phyloP scores from a whole-genome alignment of 257 asterid genomes.

The Fraxinus pennsylvanica region DNA sequence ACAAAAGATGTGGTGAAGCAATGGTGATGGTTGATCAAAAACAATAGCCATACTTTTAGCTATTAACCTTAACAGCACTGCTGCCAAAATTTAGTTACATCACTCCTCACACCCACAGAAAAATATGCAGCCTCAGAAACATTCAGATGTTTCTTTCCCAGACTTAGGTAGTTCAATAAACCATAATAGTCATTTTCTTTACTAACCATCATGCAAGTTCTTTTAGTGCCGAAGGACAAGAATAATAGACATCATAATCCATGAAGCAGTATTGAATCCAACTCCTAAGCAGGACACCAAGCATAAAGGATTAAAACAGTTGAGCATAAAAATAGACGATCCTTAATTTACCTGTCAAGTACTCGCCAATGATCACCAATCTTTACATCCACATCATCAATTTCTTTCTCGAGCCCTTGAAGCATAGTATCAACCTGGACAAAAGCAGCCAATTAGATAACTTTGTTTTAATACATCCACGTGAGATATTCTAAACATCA shows the following conservation, averaged over 20 bases:
- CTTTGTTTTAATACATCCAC: constrained; percentile 15
- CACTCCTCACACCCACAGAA: neutral
- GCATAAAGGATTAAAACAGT: constrained; percentile 4
- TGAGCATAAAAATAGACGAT: constrained; percentile 12
- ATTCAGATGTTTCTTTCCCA: neutral
- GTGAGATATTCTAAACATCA: constrained; percentile 5
- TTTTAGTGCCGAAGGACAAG: neutral
- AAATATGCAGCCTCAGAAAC: neutral
- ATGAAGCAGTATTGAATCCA: neutral
- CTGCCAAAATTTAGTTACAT: neutral
- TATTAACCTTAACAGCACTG: neutral
- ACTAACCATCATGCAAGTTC: neutral
- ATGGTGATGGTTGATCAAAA: neutral
- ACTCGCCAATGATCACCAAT: constrained; percentile 89
- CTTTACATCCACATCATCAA: constrained; percentile 87
- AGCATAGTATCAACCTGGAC: constrained; percentile 88
- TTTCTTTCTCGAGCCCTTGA: constrained; percentile 88
- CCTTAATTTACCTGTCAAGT: constrained; percentile 67
- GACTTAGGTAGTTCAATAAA: neutral
- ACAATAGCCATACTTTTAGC: neutral
- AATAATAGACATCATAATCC: neutral
- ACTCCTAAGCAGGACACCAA: neutral
- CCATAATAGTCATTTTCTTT: neutral
- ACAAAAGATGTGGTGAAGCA: neutral
- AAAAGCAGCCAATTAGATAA: constrained; percentile 28